phyloP scores from a whole-genome alignment of 2,329 filamentous ascomycete genomes.

The Apiospora aurea region DNA sequence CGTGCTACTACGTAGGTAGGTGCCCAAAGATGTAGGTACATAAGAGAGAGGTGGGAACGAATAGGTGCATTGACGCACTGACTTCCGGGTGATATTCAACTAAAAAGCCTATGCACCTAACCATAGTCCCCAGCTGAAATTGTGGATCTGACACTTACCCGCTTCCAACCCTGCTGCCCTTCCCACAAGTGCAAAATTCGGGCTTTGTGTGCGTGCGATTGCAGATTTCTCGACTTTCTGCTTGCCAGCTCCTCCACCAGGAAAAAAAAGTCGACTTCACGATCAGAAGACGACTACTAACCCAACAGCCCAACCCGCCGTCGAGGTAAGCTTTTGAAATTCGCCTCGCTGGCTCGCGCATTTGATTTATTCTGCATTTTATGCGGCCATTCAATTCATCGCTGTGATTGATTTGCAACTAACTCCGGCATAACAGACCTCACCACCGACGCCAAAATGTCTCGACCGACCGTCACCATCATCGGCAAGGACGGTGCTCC shows the following conservation, averaged over 20 bases:
- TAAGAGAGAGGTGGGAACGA: neutral
- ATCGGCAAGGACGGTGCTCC: slow-evolving; percentile 94
- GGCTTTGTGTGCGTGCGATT: slow-evolving; percentile 21
- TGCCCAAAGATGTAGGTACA: neutral
- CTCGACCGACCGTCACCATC: slow-evolving; percentile 96
- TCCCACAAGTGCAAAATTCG: slow-evolving; percentile 24
- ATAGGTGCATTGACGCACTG: neutral
- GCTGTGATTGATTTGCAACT: slow-evolving; percentile 21
- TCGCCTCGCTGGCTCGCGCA: neutral
- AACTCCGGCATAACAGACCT: slow-evolving; percentile 27
- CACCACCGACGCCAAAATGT: slow-evolving; percentile 68
- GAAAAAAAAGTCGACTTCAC: slow-evolving; percentile 25
- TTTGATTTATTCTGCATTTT: neutral
- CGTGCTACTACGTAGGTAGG: too few relatives aligned
- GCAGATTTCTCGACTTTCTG: slow-evolving; percentile 22
- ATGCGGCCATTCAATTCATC: neutral
- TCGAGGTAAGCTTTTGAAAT: slow-evolving; percentile 24
- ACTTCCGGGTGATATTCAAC: neutral
- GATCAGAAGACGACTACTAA: slow-evolving; percentile 23
- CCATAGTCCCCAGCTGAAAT: neutral
- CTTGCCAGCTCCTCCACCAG: slow-evolving; percentile 13
- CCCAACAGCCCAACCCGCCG: slow-evolving; percentile 22
- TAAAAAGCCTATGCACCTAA: neutral
- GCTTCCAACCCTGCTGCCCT: slow-evolving; percentile 19
- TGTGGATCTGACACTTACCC: slow-evolving; percentile 2